Evolutionary conservation across 495 filamentous ascomycete species (phyloP), one percentile per base, ranked within the genome.

Genomic region (Penicillium salamii): DNA sequence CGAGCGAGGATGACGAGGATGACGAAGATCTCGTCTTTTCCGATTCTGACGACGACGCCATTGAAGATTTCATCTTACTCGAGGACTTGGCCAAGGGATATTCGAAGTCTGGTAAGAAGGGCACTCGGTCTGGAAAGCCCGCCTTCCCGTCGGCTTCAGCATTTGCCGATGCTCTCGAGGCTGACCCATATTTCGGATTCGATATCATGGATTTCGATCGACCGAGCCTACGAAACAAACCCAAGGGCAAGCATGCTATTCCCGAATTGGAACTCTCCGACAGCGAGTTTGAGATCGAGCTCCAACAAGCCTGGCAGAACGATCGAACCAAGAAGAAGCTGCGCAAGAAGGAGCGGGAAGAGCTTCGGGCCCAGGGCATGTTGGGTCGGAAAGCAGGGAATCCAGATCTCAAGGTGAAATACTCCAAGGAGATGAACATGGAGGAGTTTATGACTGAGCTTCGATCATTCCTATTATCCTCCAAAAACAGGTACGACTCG

Each of bases 201-300:
- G 90, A 96, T 59, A 72, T 93, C 23, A 89, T 90, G 82, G 90
- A 93, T 53, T 88, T 86, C 63, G 77, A 86, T 18, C 78, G 83
- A n/a, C 83, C 75, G 5, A 83, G 78, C 44, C 48, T 82, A 17
- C 72, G 71, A 37, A 75, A 70, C 31, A 81, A 76, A 53, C 55
- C 77, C 34, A 86, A 84, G 57, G 80, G 80, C 32, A 76, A 80
- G 65, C 53, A 77, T 68, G 11, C 21, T 34, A 19, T 62, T 63
- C 17, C 38, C 48, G 74, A 62, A 15, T 73, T 86, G 47, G 74
- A 84, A 29, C 59, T 89, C 2, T 84, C 83, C 1, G 95, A 96
- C 61, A 81, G 81, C 2, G 93, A 96, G 14, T 68, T 95, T 1
- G 82, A 86, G 55, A 68, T 72, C 1, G 70, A 74, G 7, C 59